Evolutionary conservation across 805 yeast genomes (phyloP).

Genomic region (Kodamaea lidongshanica): DNA sequence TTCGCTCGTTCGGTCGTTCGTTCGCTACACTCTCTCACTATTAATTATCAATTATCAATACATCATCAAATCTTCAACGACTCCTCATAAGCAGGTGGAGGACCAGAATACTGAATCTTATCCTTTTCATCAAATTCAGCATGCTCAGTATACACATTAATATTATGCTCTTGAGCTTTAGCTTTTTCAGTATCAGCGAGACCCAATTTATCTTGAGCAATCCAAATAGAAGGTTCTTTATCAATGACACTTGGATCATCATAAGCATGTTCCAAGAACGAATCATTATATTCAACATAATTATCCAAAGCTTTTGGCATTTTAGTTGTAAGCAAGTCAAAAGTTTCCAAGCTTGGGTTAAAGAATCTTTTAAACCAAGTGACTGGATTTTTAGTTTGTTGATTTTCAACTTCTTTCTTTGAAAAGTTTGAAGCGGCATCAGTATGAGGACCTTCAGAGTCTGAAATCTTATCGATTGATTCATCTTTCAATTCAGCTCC

Average conservation of each 20-base stretch:
- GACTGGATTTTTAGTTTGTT: slow-evolving; percentile 20
- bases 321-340: slow-evolving; percentile 36
- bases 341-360: slow-evolving; percentile 43
- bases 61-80: slow-evolving; percentile 32
- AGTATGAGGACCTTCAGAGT: slow-evolving; percentile 6
- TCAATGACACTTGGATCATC: slow-evolving; percentile 53
- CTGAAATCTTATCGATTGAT: slow-evolving; percentile 7
- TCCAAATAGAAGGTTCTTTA: slow-evolving; percentile 61
- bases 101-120: slow-evolving; percentile 46
- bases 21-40: neutral
- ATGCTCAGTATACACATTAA: slow-evolving; percentile 51
- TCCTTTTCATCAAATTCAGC: slow-evolving; percentile 58
- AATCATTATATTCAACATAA: slow-evolving; percentile 36
- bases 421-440: slow-evolving; percentile 4
- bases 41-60: neutral
- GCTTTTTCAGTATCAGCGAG: slow-evolving; percentile 54
- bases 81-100: slow-evolving; percentile 66
- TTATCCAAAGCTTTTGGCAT: slow-evolving; percentile 40
- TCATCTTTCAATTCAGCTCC: slow-evolving; percentile 30
- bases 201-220: slow-evolving; percentile 63
- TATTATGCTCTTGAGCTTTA: slow-evolving; percentile 48
- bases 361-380: slow-evolving; percentile 37
- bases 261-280: slow-evolving; percentile 40
- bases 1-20: too few species aligned
- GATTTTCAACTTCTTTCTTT: slow-evolving; percentile 8